Percentiles rank a stretch among this genome's conserved stretches.
Evolutionary conservation across 2,329 filamentous ascomycete genomes (phyloP).

Genomic region (Bipolaris zeicola): DNA sequence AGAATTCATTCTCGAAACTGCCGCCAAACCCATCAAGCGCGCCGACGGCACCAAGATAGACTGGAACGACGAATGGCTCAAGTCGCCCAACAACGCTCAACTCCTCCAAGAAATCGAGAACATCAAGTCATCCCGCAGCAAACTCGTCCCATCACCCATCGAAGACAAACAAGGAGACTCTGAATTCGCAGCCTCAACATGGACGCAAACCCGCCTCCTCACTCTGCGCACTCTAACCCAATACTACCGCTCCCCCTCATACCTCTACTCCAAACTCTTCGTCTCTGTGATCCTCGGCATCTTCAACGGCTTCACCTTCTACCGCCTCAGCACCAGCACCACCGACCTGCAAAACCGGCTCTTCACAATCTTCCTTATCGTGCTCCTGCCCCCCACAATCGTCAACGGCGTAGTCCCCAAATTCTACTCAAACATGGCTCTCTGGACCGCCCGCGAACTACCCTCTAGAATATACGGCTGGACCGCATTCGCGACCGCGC

Average conservation of each 20-base stretch:
- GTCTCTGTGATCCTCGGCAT: conserved; percentile 72
- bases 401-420: conserved; percentile 78
- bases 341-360: conserved; percentile 77
- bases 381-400: conserved; percentile 68
- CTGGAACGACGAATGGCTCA: conserved; percentile 77
- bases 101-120: conserved; percentile 69
- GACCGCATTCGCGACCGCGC: conserved; percentile 69
- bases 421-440: conserved; percentile 72
- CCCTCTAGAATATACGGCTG: conserved; percentile 78
- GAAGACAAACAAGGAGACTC: conserved; percentile 38
- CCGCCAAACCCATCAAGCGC: conserved; percentile 61
- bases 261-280: conserved; percentile 79
- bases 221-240: conserved; percentile 73
- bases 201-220: conserved; percentile 67
- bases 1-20: conserved; percentile 70
- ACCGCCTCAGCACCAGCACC: conserved; percentile 67
- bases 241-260: conserved; percentile 77
- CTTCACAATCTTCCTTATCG: conserved; percentile 70
- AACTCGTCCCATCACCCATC: conserved; percentile 45
- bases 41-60: conserved; percentile 63
- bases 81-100: conserved; percentile 64
- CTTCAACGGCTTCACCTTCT: conserved; percentile 83
- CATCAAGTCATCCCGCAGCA: conserved; percentile 64
- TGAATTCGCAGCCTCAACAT: conserved; percentile 71
- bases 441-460: conserved; percentile 76